Percentiles rank a stretch among this genome's conserved stretches.
These are phyloP conservation scores for Colletotrichum sojae DNA, from an alignment of 2,329 filamentous ascomycete genomes.

Conservation along the genomic window DNA sequence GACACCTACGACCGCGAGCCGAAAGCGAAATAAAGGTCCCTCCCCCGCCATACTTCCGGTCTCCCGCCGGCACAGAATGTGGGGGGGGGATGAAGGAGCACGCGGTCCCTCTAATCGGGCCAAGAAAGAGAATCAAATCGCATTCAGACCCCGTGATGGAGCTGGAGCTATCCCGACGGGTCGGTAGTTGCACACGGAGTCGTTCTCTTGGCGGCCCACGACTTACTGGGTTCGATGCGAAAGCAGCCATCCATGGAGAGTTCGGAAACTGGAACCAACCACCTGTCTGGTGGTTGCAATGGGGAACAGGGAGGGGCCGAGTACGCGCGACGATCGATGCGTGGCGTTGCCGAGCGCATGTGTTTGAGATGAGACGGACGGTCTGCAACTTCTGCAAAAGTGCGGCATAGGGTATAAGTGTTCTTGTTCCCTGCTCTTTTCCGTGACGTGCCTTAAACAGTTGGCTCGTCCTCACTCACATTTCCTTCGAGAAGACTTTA, in stretches of 20 bases:
- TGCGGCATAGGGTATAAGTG: background rate
- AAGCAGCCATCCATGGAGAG: background rate
- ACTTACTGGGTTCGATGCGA: background rate
- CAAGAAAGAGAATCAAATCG: too few relatives aligned
- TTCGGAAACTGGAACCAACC: background rate
- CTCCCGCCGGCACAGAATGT: constrained; percentile 22
- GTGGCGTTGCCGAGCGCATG: constrained; percentile 21
- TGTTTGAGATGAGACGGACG: constrained; percentile 32
- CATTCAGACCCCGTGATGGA: background rate
- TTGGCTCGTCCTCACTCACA: background rate
- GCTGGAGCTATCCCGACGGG: constrained; percentile 3
- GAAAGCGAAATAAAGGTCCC: background rate
- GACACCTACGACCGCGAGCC: background rate
- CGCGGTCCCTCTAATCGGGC: background rate
- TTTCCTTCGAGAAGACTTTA: background rate
- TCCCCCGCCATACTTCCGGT: constrained; percentile 27
- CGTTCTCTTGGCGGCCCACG: background rate
- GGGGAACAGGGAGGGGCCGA: constrained; percentile 35
- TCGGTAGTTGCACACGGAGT: constrained; percentile 14
- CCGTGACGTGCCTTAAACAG: background rate
- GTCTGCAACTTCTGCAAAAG: background rate
- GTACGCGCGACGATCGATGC: constrained; percentile 18
- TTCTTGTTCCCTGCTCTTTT: background rate
- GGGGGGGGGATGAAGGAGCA: constrained; percentile 13
- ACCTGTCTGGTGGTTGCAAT: background rate